Evolutionary conservation across 352 stramenopile species (phyloP).

Genomic region (Phytophthora sp.): DNA sequence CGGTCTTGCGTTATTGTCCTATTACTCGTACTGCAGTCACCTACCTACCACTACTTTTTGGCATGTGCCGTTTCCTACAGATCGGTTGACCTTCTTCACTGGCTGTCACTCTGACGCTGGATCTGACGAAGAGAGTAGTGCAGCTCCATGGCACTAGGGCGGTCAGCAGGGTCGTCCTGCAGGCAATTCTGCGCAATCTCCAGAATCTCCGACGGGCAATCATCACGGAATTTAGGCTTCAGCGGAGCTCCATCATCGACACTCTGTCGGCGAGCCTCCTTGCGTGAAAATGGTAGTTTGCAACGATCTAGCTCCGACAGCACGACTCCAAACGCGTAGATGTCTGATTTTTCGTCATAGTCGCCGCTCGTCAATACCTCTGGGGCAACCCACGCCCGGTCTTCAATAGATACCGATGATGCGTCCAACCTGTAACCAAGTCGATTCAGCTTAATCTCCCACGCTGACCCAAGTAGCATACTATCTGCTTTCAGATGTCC

Average conservation of each 20-base stretch:
- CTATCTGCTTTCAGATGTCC: conserved; percentile 64
- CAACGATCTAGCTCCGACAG: conserved; percentile 73
- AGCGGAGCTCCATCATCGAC: conserved; percentile 16
- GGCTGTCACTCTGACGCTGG: conserved; percentile 16
- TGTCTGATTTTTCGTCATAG: conserved; percentile 66
- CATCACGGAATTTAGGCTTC: conserved; percentile 47
- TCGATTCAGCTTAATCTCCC: conserved; percentile 63
- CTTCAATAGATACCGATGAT: conserved; percentile 26
- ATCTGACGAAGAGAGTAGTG: conserved; percentile 59
- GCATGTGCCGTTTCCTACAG: conserved; percentile 5
- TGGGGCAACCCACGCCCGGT: conserved; percentile 53
- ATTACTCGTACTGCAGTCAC: too few species aligned
- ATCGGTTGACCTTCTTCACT: conserved; percentile 6
- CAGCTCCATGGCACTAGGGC: conserved; percentile 66
- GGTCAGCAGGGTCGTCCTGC: conserved; percentile 42
- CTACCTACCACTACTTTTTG: not conserved
- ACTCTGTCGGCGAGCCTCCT: conserved; percentile 19
- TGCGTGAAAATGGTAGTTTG: conserved; percentile 37
- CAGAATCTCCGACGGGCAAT: conserved; percentile 52
- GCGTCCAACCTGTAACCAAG: conserved; percentile 56
- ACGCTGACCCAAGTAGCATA: conserved; percentile 57
- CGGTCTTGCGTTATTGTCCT: too few species aligned
- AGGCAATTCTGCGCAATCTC: conserved; percentile 56
- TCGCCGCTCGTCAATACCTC: conserved; percentile 65
- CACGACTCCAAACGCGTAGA: conserved; percentile 76